Conservation (phyloP, 306 rosid species). For the Lathyrus sativus region DNA sequence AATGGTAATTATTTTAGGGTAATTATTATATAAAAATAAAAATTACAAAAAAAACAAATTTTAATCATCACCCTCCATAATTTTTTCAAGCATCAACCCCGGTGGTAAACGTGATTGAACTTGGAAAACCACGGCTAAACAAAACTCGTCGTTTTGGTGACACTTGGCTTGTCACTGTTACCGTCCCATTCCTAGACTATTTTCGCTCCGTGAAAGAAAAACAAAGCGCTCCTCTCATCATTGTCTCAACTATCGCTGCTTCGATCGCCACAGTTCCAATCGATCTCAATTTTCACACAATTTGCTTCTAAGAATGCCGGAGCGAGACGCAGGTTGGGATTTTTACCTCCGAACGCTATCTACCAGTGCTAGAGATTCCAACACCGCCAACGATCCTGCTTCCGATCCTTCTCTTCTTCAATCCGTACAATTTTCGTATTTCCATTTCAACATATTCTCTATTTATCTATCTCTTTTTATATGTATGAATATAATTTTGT, state of each 20-base stretch:
- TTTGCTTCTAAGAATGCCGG: slow-evolving; percentile 45
- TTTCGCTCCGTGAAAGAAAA: background rate
- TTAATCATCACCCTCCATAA: too few species aligned
- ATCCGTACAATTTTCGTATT: slow-evolving; percentile 47
- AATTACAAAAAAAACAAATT: too few species aligned
- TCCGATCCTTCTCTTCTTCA: slow-evolving; percentile 78
- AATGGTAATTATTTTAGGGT: too few species aligned
- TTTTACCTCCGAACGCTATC: slow-evolving; percentile 73
- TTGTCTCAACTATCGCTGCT: background rate
- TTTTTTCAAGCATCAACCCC: too few species aligned
- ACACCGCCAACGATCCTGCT: slow-evolving; percentile 76
- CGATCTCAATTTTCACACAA: background rate
- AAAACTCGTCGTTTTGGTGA: background rate
- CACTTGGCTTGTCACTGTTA: background rate
- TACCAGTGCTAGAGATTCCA: slow-evolving; percentile 73
- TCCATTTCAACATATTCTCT: too few species aligned
- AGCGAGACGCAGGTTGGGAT: slow-evolving; percentile 68
- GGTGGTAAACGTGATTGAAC: too few species aligned
- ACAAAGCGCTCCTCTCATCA: background rate
- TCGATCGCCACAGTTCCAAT: background rate
- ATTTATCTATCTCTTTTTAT: background rate
- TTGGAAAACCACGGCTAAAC: background rate
- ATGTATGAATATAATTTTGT: background rate
- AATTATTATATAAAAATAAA: too few species aligned
- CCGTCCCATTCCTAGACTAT: background rate